A percentile compares a stretch with the other conserved stretches of the same genome.
phyloP scores from a whole-genome alignment of 345 rosid species.

The Clarkia xantiana region DNA sequence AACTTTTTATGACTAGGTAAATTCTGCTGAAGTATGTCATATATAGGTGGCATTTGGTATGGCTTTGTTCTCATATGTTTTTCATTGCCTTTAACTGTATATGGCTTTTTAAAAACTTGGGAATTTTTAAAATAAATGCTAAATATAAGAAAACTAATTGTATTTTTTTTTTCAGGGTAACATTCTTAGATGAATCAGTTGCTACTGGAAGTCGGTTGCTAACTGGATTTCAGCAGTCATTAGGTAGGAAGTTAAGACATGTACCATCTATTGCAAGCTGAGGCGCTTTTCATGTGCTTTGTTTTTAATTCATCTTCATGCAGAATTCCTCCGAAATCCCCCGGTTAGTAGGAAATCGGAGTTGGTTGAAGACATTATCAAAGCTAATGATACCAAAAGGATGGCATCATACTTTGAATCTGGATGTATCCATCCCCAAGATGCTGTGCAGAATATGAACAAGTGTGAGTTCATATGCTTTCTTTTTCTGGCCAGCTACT shows the following conservation, averaged over 20 bases:
- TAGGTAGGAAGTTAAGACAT: background rate
- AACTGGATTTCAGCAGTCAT: conserved; percentile 3
- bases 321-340: conserved; percentile 29
- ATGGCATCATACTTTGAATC: conserved; percentile 42
- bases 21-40: background rate
- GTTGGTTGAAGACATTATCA: conserved; percentile 33
- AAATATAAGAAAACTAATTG: background rate
- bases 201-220: conserved; percentile 1
- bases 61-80: no score
- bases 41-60: no score
- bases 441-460: conserved; percentile 28
- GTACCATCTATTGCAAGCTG: background rate
- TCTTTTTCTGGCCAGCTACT: background rate
- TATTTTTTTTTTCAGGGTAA: background rate
- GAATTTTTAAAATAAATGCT: no score
- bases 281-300: background rate
- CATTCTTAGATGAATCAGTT: conserved; percentile 1
- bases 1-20: conserved; percentile 2
- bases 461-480: conserved; percentile 36
- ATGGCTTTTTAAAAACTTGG: no score
- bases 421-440: conserved; percentile 35
- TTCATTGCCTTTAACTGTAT: no score
- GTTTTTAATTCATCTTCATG: background rate
- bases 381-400: conserved; percentile 48
- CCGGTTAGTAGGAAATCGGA: conserved; percentile 31